phyloP scores from a whole-genome alignment of 2,329 filamentous ascomycete species.

The Ascochyta rabiei region DNA sequence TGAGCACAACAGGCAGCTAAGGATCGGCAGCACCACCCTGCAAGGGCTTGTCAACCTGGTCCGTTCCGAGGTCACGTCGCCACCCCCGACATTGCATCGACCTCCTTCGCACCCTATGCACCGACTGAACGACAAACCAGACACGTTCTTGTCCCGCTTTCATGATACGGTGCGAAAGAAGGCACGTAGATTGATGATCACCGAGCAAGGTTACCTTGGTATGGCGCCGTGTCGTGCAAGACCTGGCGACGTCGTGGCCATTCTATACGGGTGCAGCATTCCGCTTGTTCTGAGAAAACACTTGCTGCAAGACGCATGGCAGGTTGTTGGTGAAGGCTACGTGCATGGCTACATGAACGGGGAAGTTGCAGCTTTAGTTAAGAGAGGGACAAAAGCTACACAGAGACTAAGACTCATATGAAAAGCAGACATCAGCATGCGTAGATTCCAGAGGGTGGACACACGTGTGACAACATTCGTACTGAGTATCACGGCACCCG shows the following conservation, averaged over 20 bases:
- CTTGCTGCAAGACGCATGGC: conserved; percentile 24
- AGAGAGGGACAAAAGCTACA: conserved; percentile 16
- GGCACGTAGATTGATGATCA: conserved; percentile 37
- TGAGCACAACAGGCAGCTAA: conserved; percentile 27
- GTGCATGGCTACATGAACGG: conserved; percentile 39
- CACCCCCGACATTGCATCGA: conserved; percentile 18
- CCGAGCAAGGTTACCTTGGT: conserved; percentile 31
- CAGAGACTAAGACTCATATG: conserved; percentile 23
- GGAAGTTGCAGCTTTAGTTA: conserved; percentile 23
- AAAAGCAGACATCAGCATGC: neutral
- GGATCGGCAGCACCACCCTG: conserved; percentile 24
- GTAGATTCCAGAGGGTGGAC: no score
- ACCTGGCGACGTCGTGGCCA: conserved; percentile 38
- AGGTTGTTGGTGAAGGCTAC: conserved; percentile 39
- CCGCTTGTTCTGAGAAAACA: conserved; percentile 39
- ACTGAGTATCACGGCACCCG: no score
- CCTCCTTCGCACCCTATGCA: conserved; percentile 25
- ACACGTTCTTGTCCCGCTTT: conserved; percentile 38
- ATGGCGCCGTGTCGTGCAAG: conserved; percentile 38
- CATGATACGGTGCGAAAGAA: conserved; percentile 40
- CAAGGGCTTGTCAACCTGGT: conserved; percentile 20
- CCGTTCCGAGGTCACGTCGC: conserved; percentile 1
- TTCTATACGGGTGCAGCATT: conserved; percentile 46
- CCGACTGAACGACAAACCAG: conserved; percentile 24
- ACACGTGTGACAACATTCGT: no score